Evolutionary conservation across 2,329 filamentous ascomycete species (phyloP), one percentile per base, ranked within the genome.

Genomic region (Clonostachys rhizophaga): DNA sequence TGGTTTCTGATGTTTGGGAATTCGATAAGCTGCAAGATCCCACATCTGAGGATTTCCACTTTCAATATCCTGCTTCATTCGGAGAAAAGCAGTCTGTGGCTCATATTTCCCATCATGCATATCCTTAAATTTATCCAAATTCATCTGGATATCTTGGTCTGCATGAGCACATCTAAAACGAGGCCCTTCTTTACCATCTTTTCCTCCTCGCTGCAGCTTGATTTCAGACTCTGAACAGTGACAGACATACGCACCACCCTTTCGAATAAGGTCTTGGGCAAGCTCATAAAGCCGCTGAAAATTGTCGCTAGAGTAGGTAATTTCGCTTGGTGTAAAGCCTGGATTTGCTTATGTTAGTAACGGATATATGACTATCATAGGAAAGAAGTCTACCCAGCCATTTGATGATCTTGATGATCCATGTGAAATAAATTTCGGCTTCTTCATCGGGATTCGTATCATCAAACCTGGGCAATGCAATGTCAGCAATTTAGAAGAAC

Each of bases 381-480:
- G 58, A 11, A 55, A 51, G 18, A 62, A 63, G 41, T 84, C 86
- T 8, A 42, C 85, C 87, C 6, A 96, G 75, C 94, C 94, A 97
- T 55, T 76, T 70, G 44, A 96, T 79, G 62, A 92, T 90, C 52
- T 96, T 90, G 58, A 89, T 75, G 55, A 97, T 97, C n/a, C 89
- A 87, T 11, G 78, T 80, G 61, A 95, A 95, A 67, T 91, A 97
- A 49, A 86, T 78, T 67, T 95, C 89, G 63, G 96, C 88, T 65
- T 97, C 94, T 43, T 88, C 89, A 54, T 91, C 89, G 2, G 94
- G 94, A 64, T 97, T 97, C 13, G 94, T 97, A 59, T 97, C 94
- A 64, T 97, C 94, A 65, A 89, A 96, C 58, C 92, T 79, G 24
- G 16, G 14, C n/a, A 48, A 24, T 13, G 8, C n/a, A 14, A 37